phyloP scores from a whole-genome alignment of 257 asterid species.

The Lavandula angustifolia region DNA sequence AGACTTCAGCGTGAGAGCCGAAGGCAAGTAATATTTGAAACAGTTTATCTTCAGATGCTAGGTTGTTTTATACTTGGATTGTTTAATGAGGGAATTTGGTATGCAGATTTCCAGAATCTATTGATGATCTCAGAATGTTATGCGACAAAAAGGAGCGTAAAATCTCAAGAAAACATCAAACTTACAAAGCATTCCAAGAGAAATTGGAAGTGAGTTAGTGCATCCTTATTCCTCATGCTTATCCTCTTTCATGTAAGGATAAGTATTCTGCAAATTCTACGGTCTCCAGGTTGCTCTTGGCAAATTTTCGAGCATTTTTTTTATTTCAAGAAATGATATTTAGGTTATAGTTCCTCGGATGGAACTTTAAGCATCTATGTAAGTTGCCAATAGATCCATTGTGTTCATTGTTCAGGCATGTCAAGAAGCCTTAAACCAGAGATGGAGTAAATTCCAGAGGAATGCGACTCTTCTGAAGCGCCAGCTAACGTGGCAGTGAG shows the following conservation, averaged over 20 bases:
- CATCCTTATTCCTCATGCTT: slow-evolving; percentile 29
- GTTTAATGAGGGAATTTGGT: slow-evolving; percentile 21
- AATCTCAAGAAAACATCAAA: slow-evolving; percentile 62
- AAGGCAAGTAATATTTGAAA: slow-evolving; percentile 44
- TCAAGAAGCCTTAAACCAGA: slow-evolving; percentile 54
- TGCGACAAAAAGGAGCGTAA: slow-evolving; percentile 65
- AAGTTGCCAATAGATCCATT: slow-evolving; percentile 18
- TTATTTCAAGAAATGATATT: slow-evolving; percentile 20
- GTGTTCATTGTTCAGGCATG: slow-evolving; percentile 57
- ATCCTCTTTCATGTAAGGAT: slow-evolving; percentile 14
- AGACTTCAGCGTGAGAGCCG: slow-evolving; percentile 75
- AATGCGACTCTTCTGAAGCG: slow-evolving; percentile 71
- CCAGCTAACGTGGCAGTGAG: slow-evolving; percentile 90
- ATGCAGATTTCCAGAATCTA: slow-evolving; percentile 79
- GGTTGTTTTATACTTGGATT: slow-evolving; percentile 22
- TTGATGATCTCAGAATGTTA: slow-evolving; percentile 75
- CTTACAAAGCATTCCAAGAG: slow-evolving; percentile 61
- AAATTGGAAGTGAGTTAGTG: slow-evolving; percentile 63
- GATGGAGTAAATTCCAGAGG: slow-evolving; percentile 68
- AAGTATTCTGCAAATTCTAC: slow-evolving; percentile 17
- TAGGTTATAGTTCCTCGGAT: slow-evolving; percentile 5
- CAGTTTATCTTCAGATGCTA: slow-evolving; percentile 23
- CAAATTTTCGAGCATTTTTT: not conserved
- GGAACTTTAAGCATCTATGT: slow-evolving; percentile 14
- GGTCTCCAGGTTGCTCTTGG: slow-evolving; percentile 23